Conservation (phyloP, 1,284 basidiomycete species). For the Paramarasmius palmivorus region DNA sequence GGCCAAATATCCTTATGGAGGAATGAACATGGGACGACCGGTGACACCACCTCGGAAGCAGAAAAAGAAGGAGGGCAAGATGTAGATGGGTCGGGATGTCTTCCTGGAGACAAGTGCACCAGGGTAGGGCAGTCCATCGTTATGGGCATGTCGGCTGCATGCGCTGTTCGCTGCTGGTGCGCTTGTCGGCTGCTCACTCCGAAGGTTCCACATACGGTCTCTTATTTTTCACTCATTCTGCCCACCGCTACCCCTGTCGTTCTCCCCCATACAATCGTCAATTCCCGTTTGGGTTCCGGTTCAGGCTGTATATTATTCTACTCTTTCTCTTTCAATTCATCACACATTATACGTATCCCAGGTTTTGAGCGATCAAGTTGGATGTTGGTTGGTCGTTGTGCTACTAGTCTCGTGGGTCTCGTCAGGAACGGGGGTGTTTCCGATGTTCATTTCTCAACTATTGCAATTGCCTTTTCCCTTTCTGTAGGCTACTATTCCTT, state of each 20-base stretch:
- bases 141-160: neutral
- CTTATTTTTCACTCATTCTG: conserved; percentile 24
- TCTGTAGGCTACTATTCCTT: no score
- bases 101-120: conserved; percentile 15
- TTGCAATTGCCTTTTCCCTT: neutral
- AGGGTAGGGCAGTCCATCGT: conserved; percentile 2
- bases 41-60: conserved; percentile 83
- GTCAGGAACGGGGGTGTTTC: neutral
- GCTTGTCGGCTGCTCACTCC: conserved; percentile 14
- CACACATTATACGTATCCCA: neutral
- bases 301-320: conserved; percentile 17
- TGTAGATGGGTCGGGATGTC: conserved; percentile 40
- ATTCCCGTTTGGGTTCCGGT: conserved; percentile 14
- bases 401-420: neutral
- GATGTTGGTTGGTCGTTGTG: neutral
- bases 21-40: conserved; percentile 77
- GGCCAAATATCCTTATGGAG: conserved; percentile 86
- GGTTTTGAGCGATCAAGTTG: neutral
- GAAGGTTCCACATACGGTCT: conserved; percentile 28
- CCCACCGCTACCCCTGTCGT: conserved; percentile 16
- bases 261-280: conserved; percentile 13
- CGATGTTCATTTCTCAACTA: no score
- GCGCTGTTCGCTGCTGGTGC: no score
- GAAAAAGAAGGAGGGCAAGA: conserved; percentile 82
- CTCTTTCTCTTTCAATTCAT: conserved; percentile 5